These are phyloP conservation scores for Colletotrichum sp. DNA, from an alignment of 2,329 filamentous ascomycete species.

Conservation along the genomic window DNA sequence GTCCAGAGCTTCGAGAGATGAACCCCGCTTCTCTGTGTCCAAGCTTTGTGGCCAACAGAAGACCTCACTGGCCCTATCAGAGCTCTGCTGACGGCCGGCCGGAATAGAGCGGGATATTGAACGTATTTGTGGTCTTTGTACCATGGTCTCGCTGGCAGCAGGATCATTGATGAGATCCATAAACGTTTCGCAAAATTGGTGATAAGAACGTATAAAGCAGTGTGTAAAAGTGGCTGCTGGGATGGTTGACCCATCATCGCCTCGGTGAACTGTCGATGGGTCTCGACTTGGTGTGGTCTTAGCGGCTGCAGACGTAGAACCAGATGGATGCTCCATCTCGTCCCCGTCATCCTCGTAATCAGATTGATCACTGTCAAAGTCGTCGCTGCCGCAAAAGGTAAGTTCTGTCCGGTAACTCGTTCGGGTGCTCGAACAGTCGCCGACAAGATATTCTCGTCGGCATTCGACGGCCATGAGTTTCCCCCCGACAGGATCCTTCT, in stretches of 20 bases:
- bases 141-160: conserved; percentile 28
- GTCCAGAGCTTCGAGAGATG: conserved; percentile 29
- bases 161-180: conserved; percentile 65
- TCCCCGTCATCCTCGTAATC: neutral
- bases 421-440: conserved; percentile 61
- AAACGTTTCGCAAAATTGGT: conserved; percentile 56
- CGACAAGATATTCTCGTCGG: conserved; percentile 68
- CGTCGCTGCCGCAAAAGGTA: conserved; percentile 37
- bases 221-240: conserved; percentile 56
- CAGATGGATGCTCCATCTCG: neutral
- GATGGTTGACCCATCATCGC: conserved; percentile 45
- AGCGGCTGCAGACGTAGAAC: neutral
- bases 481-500: conserved; percentile 63
- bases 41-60: conserved; percentile 29
- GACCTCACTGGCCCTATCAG: neutral
- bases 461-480: conserved; percentile 68
- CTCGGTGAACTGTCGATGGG: conserved; percentile 52
- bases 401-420: conserved; percentile 69
- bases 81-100: neutral
- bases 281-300: conserved; percentile 28
- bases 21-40: neutral
- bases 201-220: conserved; percentile 62
- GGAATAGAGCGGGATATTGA: neutral
- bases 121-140: conserved; percentile 51
- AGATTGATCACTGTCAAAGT: conserved; percentile 9